Evolutionary conservation across 176 grass and related monocot species (phyloP).

Genomic region (Oryza rufipogon): DNA sequence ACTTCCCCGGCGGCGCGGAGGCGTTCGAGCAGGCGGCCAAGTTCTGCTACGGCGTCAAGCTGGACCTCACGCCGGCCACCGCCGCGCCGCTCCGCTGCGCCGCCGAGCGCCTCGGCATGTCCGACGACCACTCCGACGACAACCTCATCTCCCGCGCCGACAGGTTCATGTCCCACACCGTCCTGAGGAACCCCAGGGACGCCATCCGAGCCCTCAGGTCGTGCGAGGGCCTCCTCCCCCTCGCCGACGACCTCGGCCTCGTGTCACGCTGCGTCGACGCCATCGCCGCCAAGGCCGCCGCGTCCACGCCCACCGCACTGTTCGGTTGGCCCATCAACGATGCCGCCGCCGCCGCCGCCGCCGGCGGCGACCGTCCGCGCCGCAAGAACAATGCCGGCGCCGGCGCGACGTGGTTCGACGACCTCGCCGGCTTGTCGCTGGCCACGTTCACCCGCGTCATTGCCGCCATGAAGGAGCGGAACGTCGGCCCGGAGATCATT

Average conservation of each 20-base stretch:
- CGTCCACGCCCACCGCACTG: conserved; percentile 68
- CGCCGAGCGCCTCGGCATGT: conserved; percentile 84
- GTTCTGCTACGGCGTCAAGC: conserved; percentile 98
- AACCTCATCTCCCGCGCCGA: conserved; percentile 88
- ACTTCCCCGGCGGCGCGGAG: conserved; percentile 79
- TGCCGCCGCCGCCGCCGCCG: conserved; percentile 20
- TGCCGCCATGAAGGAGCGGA: conserved; percentile 71
- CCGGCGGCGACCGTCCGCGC: conserved; percentile 41
- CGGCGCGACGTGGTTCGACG: conserved; percentile 70
- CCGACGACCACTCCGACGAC: conserved; percentile 79
- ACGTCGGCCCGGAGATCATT: conserved; percentile 71
- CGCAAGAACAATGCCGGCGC: conserved; percentile 44
- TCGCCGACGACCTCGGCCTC: conserved; percentile 75
- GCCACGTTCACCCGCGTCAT: conserved; percentile 78
- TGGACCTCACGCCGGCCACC: conserved; percentile 77
- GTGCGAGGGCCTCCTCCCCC: conserved; percentile 71
- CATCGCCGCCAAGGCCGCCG: conserved; percentile 64
- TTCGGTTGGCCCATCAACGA: conserved; percentile 88
- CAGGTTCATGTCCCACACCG: conserved; percentile 66
- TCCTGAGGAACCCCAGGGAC: conserved; percentile 71
- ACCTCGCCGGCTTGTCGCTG: conserved; percentile 71
- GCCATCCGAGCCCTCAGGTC: conserved; percentile 80
- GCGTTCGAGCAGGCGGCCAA: conserved; percentile 89
- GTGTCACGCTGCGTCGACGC: conserved; percentile 79
- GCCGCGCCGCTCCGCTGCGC: conserved; percentile 79